Percentiles rank a stretch among this genome's conserved stretches.
Conservation (phyloP, 2,329 filamentous ascomycete species). For the Chrysoporthe puriensis region DNA sequence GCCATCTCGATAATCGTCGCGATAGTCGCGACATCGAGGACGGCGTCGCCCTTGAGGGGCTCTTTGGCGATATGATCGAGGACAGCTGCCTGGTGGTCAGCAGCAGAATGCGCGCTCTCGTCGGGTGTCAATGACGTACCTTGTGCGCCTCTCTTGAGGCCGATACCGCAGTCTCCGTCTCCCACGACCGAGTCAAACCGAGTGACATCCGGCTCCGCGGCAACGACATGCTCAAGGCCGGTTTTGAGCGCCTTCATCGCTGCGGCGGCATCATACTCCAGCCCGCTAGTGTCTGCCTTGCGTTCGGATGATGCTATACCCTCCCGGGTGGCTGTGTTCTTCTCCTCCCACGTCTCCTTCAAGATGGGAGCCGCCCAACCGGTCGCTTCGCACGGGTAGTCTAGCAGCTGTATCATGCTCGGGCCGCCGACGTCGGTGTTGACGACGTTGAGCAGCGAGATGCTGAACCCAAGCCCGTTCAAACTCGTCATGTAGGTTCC, state of each 20-base stretch:
- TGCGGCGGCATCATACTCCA: constrained; percentile 55
- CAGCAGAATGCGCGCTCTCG: background rate
- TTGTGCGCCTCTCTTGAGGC: constrained; percentile 85
- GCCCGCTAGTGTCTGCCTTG: constrained; percentile 47
- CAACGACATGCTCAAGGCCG: constrained; percentile 65
- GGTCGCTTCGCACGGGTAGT: constrained; percentile 69
- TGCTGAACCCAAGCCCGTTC: constrained; percentile 76
- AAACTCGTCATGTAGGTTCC: constrained; percentile 81
- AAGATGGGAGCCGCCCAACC: constrained; percentile 71
- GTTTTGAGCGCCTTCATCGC: constrained; percentile 57
- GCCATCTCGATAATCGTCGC: constrained; percentile 58
- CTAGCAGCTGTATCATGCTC: constrained; percentile 70
- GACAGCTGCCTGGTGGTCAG: constrained; percentile 47
- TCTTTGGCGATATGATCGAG: constrained; percentile 52
- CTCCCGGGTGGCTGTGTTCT: constrained; percentile 52
- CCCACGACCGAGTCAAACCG: constrained; percentile 81
- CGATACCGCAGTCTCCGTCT: constrained; percentile 88
- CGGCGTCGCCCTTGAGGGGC: constrained; percentile 54
- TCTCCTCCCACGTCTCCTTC: constrained; percentile 65
- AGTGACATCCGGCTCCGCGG: constrained; percentile 72
- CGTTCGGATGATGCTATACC: constrained; percentile 39
- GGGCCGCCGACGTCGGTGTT: constrained; percentile 61
- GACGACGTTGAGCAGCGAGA: constrained; percentile 68
- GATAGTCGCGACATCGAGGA: constrained; percentile 56
- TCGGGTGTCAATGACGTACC: constrained; percentile 42